Base-by-base conservation (phyloP, 1,139 yeast species). In the Taiozyma onychis region DNA sequence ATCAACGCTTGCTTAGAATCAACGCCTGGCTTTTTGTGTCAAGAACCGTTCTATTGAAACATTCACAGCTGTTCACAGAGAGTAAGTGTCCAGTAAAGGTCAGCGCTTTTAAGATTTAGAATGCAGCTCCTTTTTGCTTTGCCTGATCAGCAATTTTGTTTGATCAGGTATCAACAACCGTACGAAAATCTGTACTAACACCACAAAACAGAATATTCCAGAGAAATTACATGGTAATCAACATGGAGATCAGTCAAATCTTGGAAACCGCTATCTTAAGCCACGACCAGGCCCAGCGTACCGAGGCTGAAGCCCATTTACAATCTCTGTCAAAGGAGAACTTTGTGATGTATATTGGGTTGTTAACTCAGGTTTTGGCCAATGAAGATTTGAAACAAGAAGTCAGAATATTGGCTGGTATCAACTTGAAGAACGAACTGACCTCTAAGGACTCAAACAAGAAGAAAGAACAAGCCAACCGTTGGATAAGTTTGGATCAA, bases 381-480 rank as follows among this genome's bases (percentile, higher is more conserved):
- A 82, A 85, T 62, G 83, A 80, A 46, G 69, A 74, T 7, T 81
- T 81, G 54, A 82, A 79, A 60, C 73, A 87, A 8, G 97, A 91
- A 70, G 95, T 90, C 49, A 78, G 98, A 65, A 88, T 89, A 78
- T 80, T 95, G 68, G 97, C 99, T 4, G 96, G 95, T 45, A 74
- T 93, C 56, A 88, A 85, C 16, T 72, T 90, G 62, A 93, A 93
- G 73, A 93, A 93, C 70, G 89, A 88, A 70, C 76, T 93, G 60
- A 81, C 88, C 6, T 83, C 97, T 16, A 93, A 90, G 65, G 90
- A 84, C 60, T 55, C 71, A 2, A 67, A 67, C 30, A 78, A 77
- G 54, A 78, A 73, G 56, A 69, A 68, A 46, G 78, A 73, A 37
- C 83, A 79, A 60, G 80, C 80, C 9, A 77, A 75, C 53, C 69